Evolutionary conservation across 1,139 yeast genomes (phyloP), one percentile per base, ranked within the genome.

Genomic region (Saccharomyces hybrid): DNA sequence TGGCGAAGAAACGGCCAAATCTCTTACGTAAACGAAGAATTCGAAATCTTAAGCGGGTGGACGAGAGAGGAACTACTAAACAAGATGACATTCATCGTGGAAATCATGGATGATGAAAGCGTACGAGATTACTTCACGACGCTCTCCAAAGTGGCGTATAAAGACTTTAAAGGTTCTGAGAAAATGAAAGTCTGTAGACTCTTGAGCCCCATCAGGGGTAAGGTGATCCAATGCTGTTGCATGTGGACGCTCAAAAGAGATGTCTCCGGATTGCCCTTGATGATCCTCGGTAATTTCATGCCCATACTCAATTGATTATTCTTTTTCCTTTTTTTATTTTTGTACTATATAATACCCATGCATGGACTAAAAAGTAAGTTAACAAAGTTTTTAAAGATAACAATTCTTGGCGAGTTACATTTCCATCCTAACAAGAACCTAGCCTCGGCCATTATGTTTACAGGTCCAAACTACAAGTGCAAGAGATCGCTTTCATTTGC

Each of bases 1-100:
- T 93, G 98, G 98, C 76, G 99, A 60, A 77, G 98, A 55, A 90
- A 97, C 1, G 97, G 97, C 8, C 97, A 91, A 68, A 88, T 93
- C 21, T 95, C 97, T 0, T 91, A 90, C 57, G 96, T 91, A 2
- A 96, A 96, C 9, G 88, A 86, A 62, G 98, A 93, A 70, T 93
- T 93, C 67, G 86, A 95, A 61, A 79, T 88, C 14, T 74, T 93
- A 26, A 89, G 97, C 0, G 98, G 97, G 1, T 90, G 98, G 97
- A 73, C 83, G 9, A 79, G 80, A 60, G 85, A 83, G 47, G 86
- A 84, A 57, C 71, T 91, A 31, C 71, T 90, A 52, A 76, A 76
- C 49, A 81, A 80, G 61, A 76, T 80, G 55, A 84, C 86, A 34
- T 90, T 91, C 66, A 86, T 91, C 19, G 95, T 93, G 16, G 97